Evolutionary conservation across 768 basidiomycete genomes (phyloP), one percentile per base, ranked within the genome.

Genomic region (Boletus patriciae): DNA sequence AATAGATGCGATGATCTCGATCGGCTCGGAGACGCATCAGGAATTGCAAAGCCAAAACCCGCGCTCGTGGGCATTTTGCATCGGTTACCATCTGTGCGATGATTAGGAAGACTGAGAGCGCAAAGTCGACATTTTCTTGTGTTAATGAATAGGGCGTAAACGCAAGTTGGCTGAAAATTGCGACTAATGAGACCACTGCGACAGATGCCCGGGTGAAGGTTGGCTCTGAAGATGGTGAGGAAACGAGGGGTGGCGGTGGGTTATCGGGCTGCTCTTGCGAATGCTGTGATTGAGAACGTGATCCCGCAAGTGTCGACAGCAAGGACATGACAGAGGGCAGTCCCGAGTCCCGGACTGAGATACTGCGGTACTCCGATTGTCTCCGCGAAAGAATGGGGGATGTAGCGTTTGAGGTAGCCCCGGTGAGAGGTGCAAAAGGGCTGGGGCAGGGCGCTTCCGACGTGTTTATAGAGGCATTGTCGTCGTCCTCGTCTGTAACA

Each of bases 11-110:
- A 66, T 99, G 96, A 62, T 94, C 90, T 1, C 91, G 84, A 67
- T 97, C 95, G 1, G 90, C 94, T 53, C 96, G 81, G 19, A 98
- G 76, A 15, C 92, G 85, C 77, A 94, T 85, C 60, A 97, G 69
- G 77, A 96, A 97, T 67, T 94, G 92, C 19, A 98, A 76, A 5
- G 88, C 79, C 13, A 84, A 76, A 18, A 98, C 68, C 23, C 92
- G 78, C 0, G 88, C 87, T 40, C 82, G 77, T 0, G 83, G 63
- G 10, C 84, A 83, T 58, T 75, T 78, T 3, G 80, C 78, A 21
- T 75, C 68, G 0, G 71, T 64, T 5, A 80, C 66, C 15, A 88
- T 69, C 19, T 75, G 70, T 15, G 90, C 64, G 44, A 91, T 71
- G 44, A 76, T 73, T 0, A 70, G 58, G 69, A 82, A 90, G 16